A percentile compares a stretch with the other conserved stretches of the same genome.
Conservation (phyloP, 805 yeast genomes). For the Lipomyces kockii region DNA sequence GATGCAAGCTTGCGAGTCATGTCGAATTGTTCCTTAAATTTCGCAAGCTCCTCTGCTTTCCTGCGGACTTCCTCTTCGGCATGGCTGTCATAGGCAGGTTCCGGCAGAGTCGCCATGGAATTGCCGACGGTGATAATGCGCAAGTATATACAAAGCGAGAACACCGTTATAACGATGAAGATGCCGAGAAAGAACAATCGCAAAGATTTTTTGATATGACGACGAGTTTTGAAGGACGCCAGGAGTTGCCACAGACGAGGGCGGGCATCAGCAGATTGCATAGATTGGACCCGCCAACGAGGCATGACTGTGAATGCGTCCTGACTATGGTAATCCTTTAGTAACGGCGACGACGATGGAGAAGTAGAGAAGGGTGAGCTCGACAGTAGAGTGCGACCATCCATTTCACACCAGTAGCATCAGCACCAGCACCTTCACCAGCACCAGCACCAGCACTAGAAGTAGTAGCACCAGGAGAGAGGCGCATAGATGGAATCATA, state of each 20-base stretch:
- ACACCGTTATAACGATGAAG: not conserved
- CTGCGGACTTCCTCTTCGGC: not conserved
- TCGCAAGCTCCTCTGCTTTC: not conserved
- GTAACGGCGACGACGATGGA: not conserved
- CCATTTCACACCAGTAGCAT: not conserved
- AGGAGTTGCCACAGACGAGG: not conserved
- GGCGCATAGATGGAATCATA: not conserved
- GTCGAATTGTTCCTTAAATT: not conserved
- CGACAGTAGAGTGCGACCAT: not conserved
- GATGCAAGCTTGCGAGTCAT: slow-evolving; percentile 8
- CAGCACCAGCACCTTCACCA: too few relatives aligned
- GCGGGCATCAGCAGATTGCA: not conserved
- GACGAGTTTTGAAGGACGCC: not conserved
- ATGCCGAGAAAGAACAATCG: not conserved
- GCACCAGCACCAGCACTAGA: too few relatives aligned
- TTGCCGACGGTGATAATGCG: not conserved
- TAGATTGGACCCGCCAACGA: not conserved
- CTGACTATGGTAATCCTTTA: not conserved
- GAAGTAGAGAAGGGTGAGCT: not conserved
- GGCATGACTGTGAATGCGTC: not conserved
- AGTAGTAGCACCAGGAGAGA: not conserved
- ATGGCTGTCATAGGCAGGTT: not conserved
- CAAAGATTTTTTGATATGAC: not conserved
- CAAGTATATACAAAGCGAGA: not conserved
- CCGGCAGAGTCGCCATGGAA: not conserved